phyloP scores from a whole-genome alignment of 1,139 yeast species.

The Scheffersomyces parashehatae region DNA sequence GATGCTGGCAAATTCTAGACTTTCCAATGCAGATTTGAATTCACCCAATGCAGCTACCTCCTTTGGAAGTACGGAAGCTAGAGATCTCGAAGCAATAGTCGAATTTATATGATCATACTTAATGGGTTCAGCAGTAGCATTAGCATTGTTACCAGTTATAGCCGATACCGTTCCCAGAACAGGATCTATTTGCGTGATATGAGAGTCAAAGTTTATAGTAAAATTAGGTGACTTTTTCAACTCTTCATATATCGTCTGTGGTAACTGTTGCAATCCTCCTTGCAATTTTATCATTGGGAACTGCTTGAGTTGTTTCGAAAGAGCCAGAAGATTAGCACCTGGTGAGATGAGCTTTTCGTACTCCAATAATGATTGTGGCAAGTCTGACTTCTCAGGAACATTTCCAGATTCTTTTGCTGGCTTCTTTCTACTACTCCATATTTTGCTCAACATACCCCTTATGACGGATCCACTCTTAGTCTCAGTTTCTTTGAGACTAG shows the following conservation, averaged over 20 bases:
- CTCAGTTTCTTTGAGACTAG: constrained; percentile 56
- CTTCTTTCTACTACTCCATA: constrained; percentile 9
- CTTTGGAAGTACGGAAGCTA: constrained; percentile 21
- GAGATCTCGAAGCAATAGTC: constrained; percentile 47
- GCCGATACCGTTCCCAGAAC: constrained; percentile 12
- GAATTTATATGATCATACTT: constrained; percentile 56
- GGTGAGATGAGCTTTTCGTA: constrained; percentile 42
- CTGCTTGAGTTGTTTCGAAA: constrained; percentile 37
- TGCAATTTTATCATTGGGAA: constrained; percentile 55
- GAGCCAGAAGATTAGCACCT: constrained; percentile 32
- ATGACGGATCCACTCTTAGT: constrained; percentile 59
- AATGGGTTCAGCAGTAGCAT: constrained; percentile 7
- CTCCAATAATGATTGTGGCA: not conserved
- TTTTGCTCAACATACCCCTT: constrained; percentile 26
- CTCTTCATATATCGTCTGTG: constrained; percentile 38
- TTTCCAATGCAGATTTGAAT: constrained; percentile 4
- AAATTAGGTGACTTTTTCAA: constrained; percentile 43
- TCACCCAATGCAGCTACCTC: constrained; percentile 12
- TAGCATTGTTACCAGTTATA: constrained; percentile 1
- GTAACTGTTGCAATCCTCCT: constrained; percentile 57
- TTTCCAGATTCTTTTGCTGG: not conserved
- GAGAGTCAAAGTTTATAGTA: constrained; percentile 26
- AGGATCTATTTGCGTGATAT: constrained; percentile 22
- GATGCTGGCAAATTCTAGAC: constrained; percentile 53
- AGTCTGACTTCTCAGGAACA: constrained; percentile 17